Evolutionary conservation across 345 rosid genomes (phyloP), one percentile per base, ranked within the genome.

Genomic region (Adansonia digitata): DNA sequence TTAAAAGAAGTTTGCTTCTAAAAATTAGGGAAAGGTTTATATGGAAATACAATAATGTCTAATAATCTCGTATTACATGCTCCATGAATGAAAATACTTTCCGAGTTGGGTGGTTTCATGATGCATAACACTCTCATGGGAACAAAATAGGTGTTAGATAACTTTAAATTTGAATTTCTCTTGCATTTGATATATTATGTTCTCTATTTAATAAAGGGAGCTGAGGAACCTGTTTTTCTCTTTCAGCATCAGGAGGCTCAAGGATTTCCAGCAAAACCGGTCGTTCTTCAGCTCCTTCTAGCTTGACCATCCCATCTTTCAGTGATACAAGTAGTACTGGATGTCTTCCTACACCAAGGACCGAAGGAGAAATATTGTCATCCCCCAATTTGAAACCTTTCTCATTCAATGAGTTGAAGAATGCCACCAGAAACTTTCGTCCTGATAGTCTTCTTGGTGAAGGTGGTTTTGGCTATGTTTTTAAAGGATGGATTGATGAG

Each of bases 401-500:
- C 83, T 29, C 88, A 4, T 91, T 93, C 64, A 88, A 75, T 29
- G 99, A 95, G 73, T 86, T 95, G 61, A 90, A 84, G 86, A 93
- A 77, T 66, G 98, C 98, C 74, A 93, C 99, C 1, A 86, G 97
- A 79, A 95, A 93, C 80, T 95, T 95, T 61, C 90, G 98, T 45
- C 89, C 96, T 0, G 92, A 95, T 67, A 93, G 94, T 82, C 91
- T 95, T 69, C 85, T 95, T 1, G 99, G 99, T 51, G 99, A 95
- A 81, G 99, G 99, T 48, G 99, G 99, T 42, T 95, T 93, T 74
- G 99, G 99, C 29, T 90, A 72, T 83, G 99, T 95, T 31, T 93
- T 85, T 75, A 95, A 95, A 84, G 99, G 99, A 53, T 95, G 98
- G 98, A 85, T 95, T 69, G 98, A 95, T 82, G 90, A 91, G 59